Base-by-base conservation (phyloP, 192 early-diverging fungal genomes). In the Coemansia sp. region DNA sequence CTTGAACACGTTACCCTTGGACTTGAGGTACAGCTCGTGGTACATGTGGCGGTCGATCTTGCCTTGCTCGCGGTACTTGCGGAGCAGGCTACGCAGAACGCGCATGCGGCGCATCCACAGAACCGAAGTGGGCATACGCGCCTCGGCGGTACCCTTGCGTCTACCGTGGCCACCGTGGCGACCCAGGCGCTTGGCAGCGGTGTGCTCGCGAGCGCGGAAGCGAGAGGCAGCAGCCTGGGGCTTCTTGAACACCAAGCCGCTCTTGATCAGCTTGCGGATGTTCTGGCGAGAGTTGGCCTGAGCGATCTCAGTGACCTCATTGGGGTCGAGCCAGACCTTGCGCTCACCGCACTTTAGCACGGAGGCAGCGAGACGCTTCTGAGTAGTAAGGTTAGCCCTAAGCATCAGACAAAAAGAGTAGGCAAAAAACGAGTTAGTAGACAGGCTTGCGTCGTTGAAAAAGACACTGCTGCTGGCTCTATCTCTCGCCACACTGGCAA, bases 1-100 rank as follows among this genome's bases (percentile, higher is more conserved):
- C 93, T 98, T 98, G 91, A 98, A 98, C 67, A 95, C 95, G 88
- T 97, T 97, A 97, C 97, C 97, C 94, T 98, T 98, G 68, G 95
- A 89, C 91, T 97, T 97, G 81, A 96, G 83, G 91, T 98, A 98
- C 76, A 98, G 89, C 78, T 88, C 85, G 88, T 96, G 97, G 92
- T 97, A 95, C 92, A 98, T 89, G 90, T 97, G 96, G 79, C 91
- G 89, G 88, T 98, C 96, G 75, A 98, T 97, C 93, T 98, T 98
- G 76, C 92, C 93, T 80, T 92, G 83, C 87, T 97, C 97, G 71
- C 97, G 90, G 94, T 98, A 98, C 89, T 97, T 97, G 89, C 92
- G 87, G 73, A 98, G 88, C 41, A 98, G 89, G 72, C 94, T 91
- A 76, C 97, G 92, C 71, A 98, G 89, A 61, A 98, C 96, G 83